Evolutionary conservation across 805 yeast genomes (phyloP).

Genomic region (Ogataea methanolica): DNA sequence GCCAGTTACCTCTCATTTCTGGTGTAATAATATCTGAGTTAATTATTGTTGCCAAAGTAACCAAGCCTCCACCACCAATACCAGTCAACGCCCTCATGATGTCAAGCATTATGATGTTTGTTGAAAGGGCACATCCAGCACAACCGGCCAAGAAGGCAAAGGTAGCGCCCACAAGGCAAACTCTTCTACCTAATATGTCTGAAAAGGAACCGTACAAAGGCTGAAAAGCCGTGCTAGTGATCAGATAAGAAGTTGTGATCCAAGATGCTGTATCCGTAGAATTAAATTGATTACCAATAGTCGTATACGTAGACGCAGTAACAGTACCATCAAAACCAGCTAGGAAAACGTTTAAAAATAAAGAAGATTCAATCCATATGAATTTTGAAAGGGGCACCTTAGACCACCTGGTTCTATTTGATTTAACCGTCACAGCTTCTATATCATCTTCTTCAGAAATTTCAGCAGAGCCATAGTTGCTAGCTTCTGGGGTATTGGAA

Average conservation of each 20-base stretch:
- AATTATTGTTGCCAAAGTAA: constrained; percentile 64
- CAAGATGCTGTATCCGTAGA: constrained; percentile 34
- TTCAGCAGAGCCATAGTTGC: no score
- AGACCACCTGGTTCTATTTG: not conserved
- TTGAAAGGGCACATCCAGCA: constrained; percentile 33
- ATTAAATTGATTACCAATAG: constrained; percentile 42
- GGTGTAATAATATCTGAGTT: constrained; percentile 70
- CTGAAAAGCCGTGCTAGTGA: constrained; percentile 38
- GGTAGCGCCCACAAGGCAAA: constrained; percentile 28
- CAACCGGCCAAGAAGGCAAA: constrained; percentile 31
- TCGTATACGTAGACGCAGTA: constrained; percentile 41
- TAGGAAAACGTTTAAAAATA: constrained; percentile 24
- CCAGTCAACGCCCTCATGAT: constrained; percentile 67
- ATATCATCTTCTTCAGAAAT: no score
- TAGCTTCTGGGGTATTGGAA: no score
- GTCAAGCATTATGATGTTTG: constrained; percentile 37
- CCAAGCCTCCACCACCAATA: constrained; percentile 81
- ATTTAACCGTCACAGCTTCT: no score
- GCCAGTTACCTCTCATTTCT: constrained; percentile 69
- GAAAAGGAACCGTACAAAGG: constrained; percentile 46
- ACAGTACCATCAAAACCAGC: constrained; percentile 45
- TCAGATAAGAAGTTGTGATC: constrained; percentile 33
- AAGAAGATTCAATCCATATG: constrained; percentile 6
- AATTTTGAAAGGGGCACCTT: constrained; percentile 3
- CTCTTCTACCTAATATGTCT: constrained; percentile 43